Evolutionary conservation across 352 stramenopile species (phyloP).

Genomic region (Thraustotheca clavata): DNA sequence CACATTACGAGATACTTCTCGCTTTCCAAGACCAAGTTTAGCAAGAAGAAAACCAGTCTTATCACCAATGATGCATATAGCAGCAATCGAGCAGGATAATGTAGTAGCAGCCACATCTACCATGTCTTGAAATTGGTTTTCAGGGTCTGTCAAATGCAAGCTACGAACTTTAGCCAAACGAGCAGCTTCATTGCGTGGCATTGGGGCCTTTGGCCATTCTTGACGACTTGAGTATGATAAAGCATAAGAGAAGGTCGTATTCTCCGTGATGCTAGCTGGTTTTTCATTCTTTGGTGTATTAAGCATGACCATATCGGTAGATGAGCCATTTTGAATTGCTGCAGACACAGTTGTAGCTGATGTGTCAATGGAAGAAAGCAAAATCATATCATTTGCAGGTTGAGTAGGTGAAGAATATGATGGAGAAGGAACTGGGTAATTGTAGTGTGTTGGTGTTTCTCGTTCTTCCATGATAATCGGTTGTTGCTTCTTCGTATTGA

Average conservation of each 20-base stretch:
- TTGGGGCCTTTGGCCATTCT: conserved; percentile 70
- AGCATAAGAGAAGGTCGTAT: conserved; percentile 72
- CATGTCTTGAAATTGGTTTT: conserved; percentile 81
- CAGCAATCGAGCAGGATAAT: conserved; percentile 68
- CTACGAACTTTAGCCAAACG: conserved; percentile 64
- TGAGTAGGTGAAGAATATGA: background rate
- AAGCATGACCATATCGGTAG: conserved; percentile 49
- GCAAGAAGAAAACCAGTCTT: conserved; percentile 80
- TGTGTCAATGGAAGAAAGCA: conserved; percentile 18
- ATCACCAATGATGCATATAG: conserved; percentile 78
- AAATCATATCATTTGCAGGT: conserved; percentile 23
- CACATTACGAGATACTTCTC: conserved; percentile 67
- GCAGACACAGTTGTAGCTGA: background rate
- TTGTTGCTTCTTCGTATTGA: conserved; percentile 1
- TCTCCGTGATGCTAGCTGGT: conserved; percentile 35
- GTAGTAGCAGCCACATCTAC: conserved; percentile 75
- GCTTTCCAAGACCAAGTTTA: conserved; percentile 66
- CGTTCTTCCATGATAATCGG: conserved; percentile 10
- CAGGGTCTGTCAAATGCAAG: conserved; percentile 65
- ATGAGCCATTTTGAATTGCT: background rate
- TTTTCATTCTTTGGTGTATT: conserved; percentile 24
- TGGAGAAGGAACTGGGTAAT: conserved; percentile 32
- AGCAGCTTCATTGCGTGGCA: conserved; percentile 51
- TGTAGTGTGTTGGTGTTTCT: conserved; percentile 22
- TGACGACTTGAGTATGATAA: conserved; percentile 73